Base-by-base conservation (phyloP, 371 early-diverging fungal genomes). In the Mucor plumbeus region DNA sequence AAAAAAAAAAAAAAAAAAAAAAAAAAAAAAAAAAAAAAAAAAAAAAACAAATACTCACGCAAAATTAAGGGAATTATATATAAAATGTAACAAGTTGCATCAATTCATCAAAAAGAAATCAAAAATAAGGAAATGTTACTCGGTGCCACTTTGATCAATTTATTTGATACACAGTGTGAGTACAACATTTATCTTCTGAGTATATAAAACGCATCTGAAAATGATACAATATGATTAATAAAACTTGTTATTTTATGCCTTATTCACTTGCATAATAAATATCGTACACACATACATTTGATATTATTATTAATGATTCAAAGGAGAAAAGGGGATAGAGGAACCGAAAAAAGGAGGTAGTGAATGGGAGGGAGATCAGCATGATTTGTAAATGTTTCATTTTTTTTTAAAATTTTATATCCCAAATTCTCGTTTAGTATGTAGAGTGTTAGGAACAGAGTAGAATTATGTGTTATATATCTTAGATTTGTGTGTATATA, bases 131-230 rank as follows among this genome's bases (percentile, higher is more conserved):
- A 54, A 54, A 14, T 31, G 40, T 60, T 44, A 56, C 64, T 64
- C 64, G 34, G 64, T 64, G 64, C 54, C 56, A 50, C 62, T 61
- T 26, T 47, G 38, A 9, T 43, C 39, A 44, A 7, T 44, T 17
- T 44, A 1, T 40, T 44, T 50, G 26, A 50, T 50, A 50, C 50
- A 50, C 44, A 44, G 17, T 17, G 17, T 44, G 44, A 17, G 44
- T 44, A n/a, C 44, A 17, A 44, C 44, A 44, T 44, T 17, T 44
- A n/a, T 1, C 17, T 17, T 44, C 44, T 44, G 44, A 44, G 44
- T 44, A 8, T n/a, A 17, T 26, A 26, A 26, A 26, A 26, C 3
- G 3, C 26, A 26, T 26, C 1, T 26, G 44, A 44, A 44, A 44
- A 50, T 50, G 50, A 50, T 21, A 11, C 15, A n/a, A 44, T 44